phyloP scores from a whole-genome alignment of 257 asterid genomes.

The Coffea eugenioides region DNA sequence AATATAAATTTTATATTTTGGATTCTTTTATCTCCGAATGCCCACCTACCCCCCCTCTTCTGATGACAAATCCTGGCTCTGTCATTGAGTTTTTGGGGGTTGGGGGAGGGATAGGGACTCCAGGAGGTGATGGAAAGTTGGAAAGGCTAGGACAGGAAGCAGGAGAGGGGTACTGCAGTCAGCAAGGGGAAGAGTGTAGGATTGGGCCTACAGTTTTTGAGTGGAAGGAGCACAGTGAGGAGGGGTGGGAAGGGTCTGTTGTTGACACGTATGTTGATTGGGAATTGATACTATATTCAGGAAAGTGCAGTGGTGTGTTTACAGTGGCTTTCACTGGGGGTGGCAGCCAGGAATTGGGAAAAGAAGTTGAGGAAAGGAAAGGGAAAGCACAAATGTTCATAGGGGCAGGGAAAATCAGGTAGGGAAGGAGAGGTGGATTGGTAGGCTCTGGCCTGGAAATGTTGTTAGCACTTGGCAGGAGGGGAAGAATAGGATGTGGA shows the following conservation, averaged over 20 bases:
- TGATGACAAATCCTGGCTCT: too few species aligned
- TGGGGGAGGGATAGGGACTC: not conserved
- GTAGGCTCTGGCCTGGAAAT: not conserved
- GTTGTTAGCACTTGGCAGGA: not conserved
- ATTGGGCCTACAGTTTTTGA: not conserved
- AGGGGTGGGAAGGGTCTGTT: not conserved
- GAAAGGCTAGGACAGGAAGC: not conserved
- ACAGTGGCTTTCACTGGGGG: not conserved
- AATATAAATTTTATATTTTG: too few species aligned
- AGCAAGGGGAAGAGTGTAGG: not conserved
- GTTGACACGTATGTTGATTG: not conserved
- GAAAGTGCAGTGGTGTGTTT: not conserved
- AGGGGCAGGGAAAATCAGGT: not conserved
- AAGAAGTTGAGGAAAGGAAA: not conserved
- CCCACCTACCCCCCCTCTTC: too few species aligned
- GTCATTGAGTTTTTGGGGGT: not conserved
- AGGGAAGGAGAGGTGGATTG: not conserved
- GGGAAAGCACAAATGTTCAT: not conserved
- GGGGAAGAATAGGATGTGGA: not conserved
- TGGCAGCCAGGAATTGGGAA: not conserved
- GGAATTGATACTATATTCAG: not conserved
- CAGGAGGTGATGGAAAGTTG: not conserved
- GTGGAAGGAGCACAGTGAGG: not conserved
- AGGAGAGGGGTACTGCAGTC: not conserved
- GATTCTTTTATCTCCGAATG: too few species aligned